Base-by-base conservation (phyloP, 768 basidiomycete genomes). In the Flagelloscypha sp. region DNA sequence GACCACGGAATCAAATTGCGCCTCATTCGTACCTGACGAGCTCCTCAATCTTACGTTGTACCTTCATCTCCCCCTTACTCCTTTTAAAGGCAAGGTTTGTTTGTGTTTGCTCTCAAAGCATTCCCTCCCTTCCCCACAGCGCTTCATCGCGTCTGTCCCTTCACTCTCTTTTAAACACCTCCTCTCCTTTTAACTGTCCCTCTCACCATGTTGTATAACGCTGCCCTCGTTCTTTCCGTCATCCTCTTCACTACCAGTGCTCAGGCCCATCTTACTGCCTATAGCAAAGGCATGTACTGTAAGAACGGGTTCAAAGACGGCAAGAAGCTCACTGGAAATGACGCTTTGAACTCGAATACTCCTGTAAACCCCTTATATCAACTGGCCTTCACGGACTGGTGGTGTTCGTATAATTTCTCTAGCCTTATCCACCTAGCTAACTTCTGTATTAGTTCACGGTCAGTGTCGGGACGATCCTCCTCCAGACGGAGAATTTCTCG, bases 391-490 rank as follows among this genome's bases (percentile, higher is more conserved):
- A 52, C 46, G 8, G 48, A 62, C 12, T 73, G 68, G 62, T 73
- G 69, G 68, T 63, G 70, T 69, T 37, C 49, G 61, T 59, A 24
- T 27, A 34, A 23, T 36, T 21, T 18, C 28, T 38, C 28, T 40
- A 30, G 38, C 35, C 40, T 17, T 16, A 36, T 16, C 41, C 30
- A 15, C 2, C 37, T 65, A 63, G 66, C 49, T 64, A 62, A 44
- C 53, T 55, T 36, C 42, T 55, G 36, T 55, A 63, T 43, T 36
- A 42, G 9, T 63, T 68, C 13, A 27, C 15, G 9, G n/a, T n/a
- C 36, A 68, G 66, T 69, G 66, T 38, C 55, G 62, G 37, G 34
- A 62, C 20, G 67, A 56, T 35, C 69, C 69, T 24, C 69, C 69
- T 11, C 46, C 59, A 2, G 50, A 40, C 2, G 67, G 66, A 13